Evolutionary conservation across 2,329 filamentous ascomycete genomes (phyloP).

Genomic region (Amesomyces nigricolor): DNA sequence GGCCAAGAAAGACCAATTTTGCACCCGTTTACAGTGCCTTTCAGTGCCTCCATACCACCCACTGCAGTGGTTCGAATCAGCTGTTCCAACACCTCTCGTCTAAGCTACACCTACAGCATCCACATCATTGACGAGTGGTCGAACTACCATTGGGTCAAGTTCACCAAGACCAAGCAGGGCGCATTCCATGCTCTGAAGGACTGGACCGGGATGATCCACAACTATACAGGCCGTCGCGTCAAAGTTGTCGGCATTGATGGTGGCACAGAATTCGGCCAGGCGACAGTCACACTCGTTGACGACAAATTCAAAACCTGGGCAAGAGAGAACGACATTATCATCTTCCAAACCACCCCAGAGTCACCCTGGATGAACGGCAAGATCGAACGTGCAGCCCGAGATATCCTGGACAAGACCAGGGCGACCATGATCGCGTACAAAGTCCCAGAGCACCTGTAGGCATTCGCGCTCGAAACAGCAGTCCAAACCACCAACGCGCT

Average conservation of each 20-base stretch:
- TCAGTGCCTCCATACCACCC: no score
- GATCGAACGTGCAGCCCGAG: neutral
- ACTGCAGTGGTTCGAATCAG: no score
- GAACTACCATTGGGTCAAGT: constrained; percentile 2
- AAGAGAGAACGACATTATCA: neutral
- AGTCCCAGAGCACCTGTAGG: neutral
- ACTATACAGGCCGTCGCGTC: neutral
- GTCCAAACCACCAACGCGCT: neutral
- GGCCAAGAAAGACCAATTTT: constrained; percentile 1
- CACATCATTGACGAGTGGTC: neutral
- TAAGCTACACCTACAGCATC: neutral
- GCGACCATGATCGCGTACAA: neutral
- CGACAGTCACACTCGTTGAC: neutral
- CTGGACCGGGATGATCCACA: neutral
- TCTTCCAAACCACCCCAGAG: neutral
- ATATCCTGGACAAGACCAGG: neutral
- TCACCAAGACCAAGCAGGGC: neutral
- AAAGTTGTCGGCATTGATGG: neutral
- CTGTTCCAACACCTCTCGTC: no score
- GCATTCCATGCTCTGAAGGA: neutral
- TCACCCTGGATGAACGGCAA: constrained; percentile 1
- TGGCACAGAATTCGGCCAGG: neutral
- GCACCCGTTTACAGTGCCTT: no score
- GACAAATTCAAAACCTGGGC: neutral
- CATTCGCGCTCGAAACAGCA: neutral